Conservation (phyloP, 108 stramenopile genomes). For the Licmophora abbreviata region DNA sequence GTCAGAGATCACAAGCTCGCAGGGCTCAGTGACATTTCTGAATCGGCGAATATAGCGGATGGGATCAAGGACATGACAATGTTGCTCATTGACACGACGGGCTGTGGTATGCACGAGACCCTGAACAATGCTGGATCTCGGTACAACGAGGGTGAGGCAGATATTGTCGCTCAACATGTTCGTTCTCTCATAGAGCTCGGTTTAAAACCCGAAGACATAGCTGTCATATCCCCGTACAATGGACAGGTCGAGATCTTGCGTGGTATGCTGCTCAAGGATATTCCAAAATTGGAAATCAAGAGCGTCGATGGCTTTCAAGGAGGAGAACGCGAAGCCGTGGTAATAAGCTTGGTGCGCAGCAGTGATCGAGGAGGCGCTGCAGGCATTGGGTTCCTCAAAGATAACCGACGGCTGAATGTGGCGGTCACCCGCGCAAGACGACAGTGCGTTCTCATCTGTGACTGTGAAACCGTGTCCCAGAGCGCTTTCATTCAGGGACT, state of each 20-base stretch:
- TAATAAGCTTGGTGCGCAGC: conserved; percentile 92
- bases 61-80: conserved; percentile 23
- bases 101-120: conserved; percentile 84
- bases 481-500: conserved; percentile 59
- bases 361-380: conserved; percentile 54
- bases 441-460: conserved; percentile 69
- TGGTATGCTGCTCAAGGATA: conserved; percentile 41
- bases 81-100: conserved; percentile 90
- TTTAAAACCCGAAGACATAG: conserved; percentile 71
- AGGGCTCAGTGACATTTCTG: conserved; percentile 22
- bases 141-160: conserved; percentile 79
- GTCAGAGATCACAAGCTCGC: conserved; percentile 39
- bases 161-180: conserved; percentile 68
- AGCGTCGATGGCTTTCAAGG: conserved; percentile 99
- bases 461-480: conserved; percentile 76
- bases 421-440: conserved; percentile 96
- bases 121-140: conserved; percentile 64
- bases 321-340: conserved; percentile 95
- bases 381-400: conserved; percentile 93
- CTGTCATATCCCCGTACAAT: conserved; percentile 98
- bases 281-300: conserved; percentile 77
- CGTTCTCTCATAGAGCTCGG: conserved; percentile 56
- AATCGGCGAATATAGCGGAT: not conserved
- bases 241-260: conserved; percentile 90
- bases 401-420: conserved; percentile 94